Base-by-base conservation (phyloP, 2,329 filamentous ascomycete genomes). In the Ceratocystis huliohia region DNA sequence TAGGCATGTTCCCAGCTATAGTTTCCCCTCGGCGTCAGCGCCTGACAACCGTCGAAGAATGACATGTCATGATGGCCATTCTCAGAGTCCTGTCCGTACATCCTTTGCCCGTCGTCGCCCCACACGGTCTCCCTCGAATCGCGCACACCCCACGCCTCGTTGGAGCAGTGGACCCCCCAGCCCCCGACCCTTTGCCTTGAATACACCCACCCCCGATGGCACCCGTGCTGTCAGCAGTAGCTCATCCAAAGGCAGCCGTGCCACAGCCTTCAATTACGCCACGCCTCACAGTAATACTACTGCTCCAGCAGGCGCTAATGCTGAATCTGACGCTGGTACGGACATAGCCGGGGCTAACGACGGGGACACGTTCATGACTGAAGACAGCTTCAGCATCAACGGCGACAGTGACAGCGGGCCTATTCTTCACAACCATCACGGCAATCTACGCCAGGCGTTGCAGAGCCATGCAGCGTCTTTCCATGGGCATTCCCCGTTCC, bases 221-320 rank as follows among this genome's bases (percentile, higher is more conserved):
- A 53, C 61, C 17, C 64, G 66, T 17, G 53, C 61, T 50, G 50
- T 63, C 25, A 68, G 66, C 61, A 68, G 61, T 28, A 61, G 59
- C 25, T 68, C 66, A 30, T 64, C 74, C 71, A 67, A 61, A n/a
- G 53, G 63, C 33, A 71, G 73, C 65, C 74, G 79, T 41, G 74
- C 74, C 15, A 78, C 77, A 13, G 84, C 81, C 0, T 85, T 85
- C 69, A 85, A 84, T n/a, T 91, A 91, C 71, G 87, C 87, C 2
- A 92, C 88, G 0, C 88, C 88, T 0, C 80, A 87, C 72, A 91
- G 87, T 71, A 86, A 85, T 68, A 82, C 79, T 2, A 79, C 83
- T 0, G 73, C 75, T 7, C 73, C 48, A 5, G 59, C 25, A 20
- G 22, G n/a, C 70, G 1, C 72, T 70, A 73, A 25, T 74, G 75